Evolutionary conservation across 2,329 filamentous ascomycete species (phyloP).

Genomic region (Atkinsonella hypoxylon): DNA sequence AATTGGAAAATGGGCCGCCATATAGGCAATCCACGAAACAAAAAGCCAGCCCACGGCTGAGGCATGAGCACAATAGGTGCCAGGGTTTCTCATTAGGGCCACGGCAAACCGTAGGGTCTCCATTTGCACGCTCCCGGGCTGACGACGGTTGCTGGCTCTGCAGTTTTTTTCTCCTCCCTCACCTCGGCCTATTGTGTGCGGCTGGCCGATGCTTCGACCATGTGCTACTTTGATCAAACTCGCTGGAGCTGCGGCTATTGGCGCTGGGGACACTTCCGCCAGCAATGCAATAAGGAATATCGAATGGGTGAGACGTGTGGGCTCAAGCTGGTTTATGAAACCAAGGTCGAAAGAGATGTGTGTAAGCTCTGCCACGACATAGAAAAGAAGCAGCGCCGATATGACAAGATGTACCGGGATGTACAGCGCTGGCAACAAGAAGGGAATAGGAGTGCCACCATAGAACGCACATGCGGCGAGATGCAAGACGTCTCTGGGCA

Average conservation of each 20-base stretch:
- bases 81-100: background rate
- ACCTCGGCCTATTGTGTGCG: constrained; percentile 6
- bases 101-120: constrained; percentile 1
- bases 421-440: constrained; percentile 67
- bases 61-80: background rate
- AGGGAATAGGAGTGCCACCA: constrained; percentile 60
- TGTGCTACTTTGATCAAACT: constrained; percentile 96
- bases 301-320: constrained; percentile 94
- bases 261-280: constrained; percentile 87
- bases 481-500: constrained; percentile 54
- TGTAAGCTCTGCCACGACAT: constrained; percentile 87
- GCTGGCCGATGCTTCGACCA: constrained; percentile 28
- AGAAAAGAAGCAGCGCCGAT: constrained; percentile 68
- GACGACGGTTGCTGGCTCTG: constrained; percentile 9
- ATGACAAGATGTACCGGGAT: constrained; percentile 61
- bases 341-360: constrained; percentile 47
- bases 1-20: background rate
- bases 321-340: constrained; percentile 76
- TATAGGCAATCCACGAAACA: background rate
- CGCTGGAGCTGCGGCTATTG: constrained; percentile 79
- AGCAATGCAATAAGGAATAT: constrained; percentile 91
- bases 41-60: background rate
- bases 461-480: constrained; percentile 58
- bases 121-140: constrained; percentile 10
- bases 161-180: constrained; percentile 6